Conservation (phyloP, 345 rosid species). For the Linum tenue region DNA sequence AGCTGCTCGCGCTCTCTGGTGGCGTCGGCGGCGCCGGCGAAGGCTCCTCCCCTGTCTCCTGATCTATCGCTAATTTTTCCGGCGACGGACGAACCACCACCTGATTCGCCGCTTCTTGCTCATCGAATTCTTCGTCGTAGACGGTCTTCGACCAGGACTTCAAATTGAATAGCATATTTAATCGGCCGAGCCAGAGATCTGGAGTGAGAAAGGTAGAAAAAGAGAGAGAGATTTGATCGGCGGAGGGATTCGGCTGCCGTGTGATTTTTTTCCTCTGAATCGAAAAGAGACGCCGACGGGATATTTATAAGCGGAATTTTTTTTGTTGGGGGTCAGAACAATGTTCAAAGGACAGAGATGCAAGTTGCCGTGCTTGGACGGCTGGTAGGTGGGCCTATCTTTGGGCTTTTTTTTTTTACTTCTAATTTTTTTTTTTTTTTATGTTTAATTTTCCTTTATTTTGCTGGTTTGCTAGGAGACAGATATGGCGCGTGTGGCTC, state of each 20-base stretch:
- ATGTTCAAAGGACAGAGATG: too few species aligned
- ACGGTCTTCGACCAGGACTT: constrained; percentile 59
- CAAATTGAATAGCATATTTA: constrained; percentile 36
- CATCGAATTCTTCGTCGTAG: constrained; percentile 36
- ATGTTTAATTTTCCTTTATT: too few species aligned
- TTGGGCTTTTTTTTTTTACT: too few species aligned
- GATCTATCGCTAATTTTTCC: not conserved
- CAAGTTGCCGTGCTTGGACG: too few species aligned
- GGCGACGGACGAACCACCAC: not conserved
- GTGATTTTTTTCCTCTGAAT: not conserved
- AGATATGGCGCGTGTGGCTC: too few species aligned
- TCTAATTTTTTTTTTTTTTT: too few species aligned
- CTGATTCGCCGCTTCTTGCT: not conserved
- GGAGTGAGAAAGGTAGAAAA: not conserved
- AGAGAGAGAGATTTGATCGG: not conserved
- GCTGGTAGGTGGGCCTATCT: too few species aligned
- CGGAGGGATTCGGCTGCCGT: not conserved
- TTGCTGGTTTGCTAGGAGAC: too few species aligned
- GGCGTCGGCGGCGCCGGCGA: not conserved
- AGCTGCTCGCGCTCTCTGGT: not conserved
- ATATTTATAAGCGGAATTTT: constrained; percentile 1
- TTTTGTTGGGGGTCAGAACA: too few species aligned
- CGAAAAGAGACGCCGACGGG: not conserved
- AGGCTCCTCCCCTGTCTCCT: not conserved
- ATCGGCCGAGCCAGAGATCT: not conserved